Conservation (phyloP, 371 early-diverging fungal genomes). For the Dipsacomyces acuminosporus region DNA sequence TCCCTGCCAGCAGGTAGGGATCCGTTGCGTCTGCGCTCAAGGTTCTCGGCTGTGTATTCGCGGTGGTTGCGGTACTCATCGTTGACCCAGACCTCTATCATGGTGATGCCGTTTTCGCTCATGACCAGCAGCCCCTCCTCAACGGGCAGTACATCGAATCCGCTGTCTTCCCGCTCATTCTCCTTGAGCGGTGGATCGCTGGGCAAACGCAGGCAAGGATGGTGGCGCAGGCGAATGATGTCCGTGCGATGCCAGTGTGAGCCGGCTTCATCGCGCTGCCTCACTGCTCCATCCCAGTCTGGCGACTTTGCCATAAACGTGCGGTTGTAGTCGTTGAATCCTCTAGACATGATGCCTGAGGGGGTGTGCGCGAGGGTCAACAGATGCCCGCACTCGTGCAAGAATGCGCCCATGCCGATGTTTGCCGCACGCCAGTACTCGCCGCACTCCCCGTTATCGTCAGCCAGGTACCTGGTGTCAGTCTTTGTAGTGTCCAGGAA, state of each 20-base stretch:
- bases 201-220: constrained; percentile 56
- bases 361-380: constrained; percentile 58
- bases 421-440: constrained; percentile 57
- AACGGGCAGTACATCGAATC: constrained; percentile 19
- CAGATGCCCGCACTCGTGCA: constrained; percentile 67
- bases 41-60: constrained; percentile 52
- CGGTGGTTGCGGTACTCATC: constrained; percentile 51
- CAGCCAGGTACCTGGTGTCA: constrained; percentile 54
- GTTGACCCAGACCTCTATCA: constrained; percentile 56
- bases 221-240: constrained; percentile 58
- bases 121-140: constrained; percentile 48
- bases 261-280: constrained; percentile 53
- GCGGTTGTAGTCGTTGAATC: constrained; percentile 63
- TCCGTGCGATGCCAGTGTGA: constrained; percentile 65
- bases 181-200: constrained; percentile 47
- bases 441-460: constrained; percentile 58
- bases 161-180: constrained; percentile 7
- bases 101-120: constrained; percentile 52
- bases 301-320: constrained; percentile 60
- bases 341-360: constrained; percentile 61
- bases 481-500: constrained; percentile 55
- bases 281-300: constrained; percentile 47
- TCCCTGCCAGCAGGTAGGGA: constrained; percentile 16
- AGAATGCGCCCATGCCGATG: constrained; percentile 67
- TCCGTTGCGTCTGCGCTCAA: constrained; percentile 27